Conservation (phyloP, 805 yeast species). For the Zygoascus bituminiphila region DNA sequence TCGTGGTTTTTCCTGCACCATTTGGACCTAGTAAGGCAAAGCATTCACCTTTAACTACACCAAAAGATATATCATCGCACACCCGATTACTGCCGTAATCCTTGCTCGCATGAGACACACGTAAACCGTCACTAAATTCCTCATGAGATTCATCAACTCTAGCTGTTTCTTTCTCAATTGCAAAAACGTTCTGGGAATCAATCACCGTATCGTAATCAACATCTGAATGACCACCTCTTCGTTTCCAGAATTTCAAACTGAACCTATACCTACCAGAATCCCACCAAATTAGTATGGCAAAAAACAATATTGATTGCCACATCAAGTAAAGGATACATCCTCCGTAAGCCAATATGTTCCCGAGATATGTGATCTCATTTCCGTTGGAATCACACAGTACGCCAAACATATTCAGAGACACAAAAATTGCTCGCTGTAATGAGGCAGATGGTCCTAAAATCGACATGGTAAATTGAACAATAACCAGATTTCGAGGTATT, state of each 20-base stretch:
- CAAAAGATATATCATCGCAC: slow-evolving; percentile 30
- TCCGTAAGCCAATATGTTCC: slow-evolving; percentile 28
- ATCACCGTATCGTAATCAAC: slow-evolving; percentile 5
- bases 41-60: slow-evolving; percentile 27
- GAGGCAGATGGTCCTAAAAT: slow-evolving; percentile 25
- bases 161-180: slow-evolving; percentile 20
- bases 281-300: slow-evolving; percentile 25
- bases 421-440: slow-evolving; percentile 25
- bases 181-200: slow-evolving; percentile 11
- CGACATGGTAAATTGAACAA: slow-evolving; percentile 27
- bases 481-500: slow-evolving; percentile 19
- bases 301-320: slow-evolving; percentile 21
- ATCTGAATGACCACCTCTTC: slow-evolving; percentile 11
- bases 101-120: slow-evolving; percentile 25
- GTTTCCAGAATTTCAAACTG: slow-evolving; percentile 5
- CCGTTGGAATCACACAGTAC: slow-evolving; percentile 23
- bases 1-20: slow-evolving; percentile 33
- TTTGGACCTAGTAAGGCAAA: slow-evolving; percentile 32
- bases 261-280: slow-evolving; percentile 28
- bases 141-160: slow-evolving; percentile 20
- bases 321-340: slow-evolving; percentile 29
- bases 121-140: slow-evolving; percentile 21
- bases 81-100: slow-evolving; percentile 19
- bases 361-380: slow-evolving; percentile 21
- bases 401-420: slow-evolving; percentile 28